phyloP scores from a whole-genome alignment of 108 stramenopile species.

The Stephanodiscus triporus region DNA sequence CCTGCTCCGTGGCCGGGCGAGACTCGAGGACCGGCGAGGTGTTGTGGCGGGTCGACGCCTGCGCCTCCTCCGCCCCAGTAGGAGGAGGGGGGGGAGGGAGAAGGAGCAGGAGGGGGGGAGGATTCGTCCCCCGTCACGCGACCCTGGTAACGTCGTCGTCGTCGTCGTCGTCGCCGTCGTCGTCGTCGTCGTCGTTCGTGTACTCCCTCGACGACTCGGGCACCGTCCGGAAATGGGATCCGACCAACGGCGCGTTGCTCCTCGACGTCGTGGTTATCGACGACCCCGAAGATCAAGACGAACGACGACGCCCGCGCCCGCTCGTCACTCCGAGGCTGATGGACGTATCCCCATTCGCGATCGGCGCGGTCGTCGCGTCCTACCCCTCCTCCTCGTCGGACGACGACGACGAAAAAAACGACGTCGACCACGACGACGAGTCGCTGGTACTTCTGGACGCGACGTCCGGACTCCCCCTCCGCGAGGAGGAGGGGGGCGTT shows the following conservation, averaged over 20 bases:
- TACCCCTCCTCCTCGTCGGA: background rate
- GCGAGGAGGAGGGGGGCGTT: slow-evolving; percentile 4
- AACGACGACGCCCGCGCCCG: background rate
- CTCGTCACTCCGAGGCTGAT: too few species aligned
- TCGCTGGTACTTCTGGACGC: slow-evolving; percentile 12
- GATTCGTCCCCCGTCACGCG: slow-evolving; percentile 28
- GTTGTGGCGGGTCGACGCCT: slow-evolving; percentile 75
- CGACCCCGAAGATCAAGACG: background rate
- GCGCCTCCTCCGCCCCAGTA: slow-evolving; percentile 36
- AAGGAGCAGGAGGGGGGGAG: background rate
- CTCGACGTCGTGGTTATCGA: slow-evolving; percentile 53
- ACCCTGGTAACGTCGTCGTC: slow-evolving; percentile 18
- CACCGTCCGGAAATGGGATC: slow-evolving; percentile 58
- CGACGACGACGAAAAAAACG: background rate
- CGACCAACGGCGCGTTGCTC: slow-evolving; percentile 38
- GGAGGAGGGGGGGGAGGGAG: slow-evolving; percentile 6
- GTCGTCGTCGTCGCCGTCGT: background rate
- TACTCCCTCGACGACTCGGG: slow-evolving; percentile 60
- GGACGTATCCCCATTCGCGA: background rate
- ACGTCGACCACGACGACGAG: background rate
- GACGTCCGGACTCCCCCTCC: slow-evolving; percentile 5
- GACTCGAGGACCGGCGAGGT: slow-evolving; percentile 49
- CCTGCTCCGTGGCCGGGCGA: slow-evolving; percentile 63
- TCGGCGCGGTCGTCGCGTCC: slow-evolving; percentile 14
- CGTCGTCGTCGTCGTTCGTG: slow-evolving; percentile 1